Percentiles rank a stretch among this genome's conserved stretches.
Conservation (phyloP, 805 yeast genomes). For the Nakazawaea ishiwadae region DNA sequence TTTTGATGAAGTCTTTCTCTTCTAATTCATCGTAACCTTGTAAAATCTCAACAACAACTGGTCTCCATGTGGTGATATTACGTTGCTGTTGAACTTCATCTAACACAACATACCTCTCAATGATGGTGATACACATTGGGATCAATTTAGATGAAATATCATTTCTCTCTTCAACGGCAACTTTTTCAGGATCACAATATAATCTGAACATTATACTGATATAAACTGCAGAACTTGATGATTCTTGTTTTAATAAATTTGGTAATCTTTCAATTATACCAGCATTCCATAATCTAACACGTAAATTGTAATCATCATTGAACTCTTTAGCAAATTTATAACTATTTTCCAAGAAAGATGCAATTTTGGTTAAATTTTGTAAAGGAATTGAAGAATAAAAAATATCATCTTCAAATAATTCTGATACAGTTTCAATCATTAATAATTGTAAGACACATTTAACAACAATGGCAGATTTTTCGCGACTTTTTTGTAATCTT, state of each 20-base stretch:
- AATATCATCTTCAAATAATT: slow-evolving; percentile 63
- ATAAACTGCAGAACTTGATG: slow-evolving; percentile 83
- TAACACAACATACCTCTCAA: slow-evolving; percentile 63
- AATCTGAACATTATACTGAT: slow-evolving; percentile 75
- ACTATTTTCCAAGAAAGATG: slow-evolving; percentile 58
- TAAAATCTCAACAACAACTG: slow-evolving; percentile 83
- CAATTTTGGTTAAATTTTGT: slow-evolving; percentile 52
- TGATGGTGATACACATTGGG: slow-evolving; percentile 67
- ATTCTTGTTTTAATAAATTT: slow-evolving; percentile 86
- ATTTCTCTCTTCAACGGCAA: slow-evolving; percentile 40
- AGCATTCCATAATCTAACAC: slow-evolving; percentile 87
- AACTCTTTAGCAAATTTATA: slow-evolving; percentile 82
- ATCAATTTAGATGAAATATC: slow-evolving; percentile 50
- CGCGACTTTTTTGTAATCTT: slow-evolving; percentile 40
- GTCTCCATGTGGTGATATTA: slow-evolving; percentile 82
- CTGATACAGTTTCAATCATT: slow-evolving; percentile 82
- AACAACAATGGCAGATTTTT: slow-evolving; percentile 75
- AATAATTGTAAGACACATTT: slow-evolving; percentile 88
- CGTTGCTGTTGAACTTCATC: slow-evolving; percentile 78
- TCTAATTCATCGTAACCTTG: slow-evolving; percentile 79
- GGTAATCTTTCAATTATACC: slow-evolving; percentile 93
- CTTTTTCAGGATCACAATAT: slow-evolving; percentile 60
- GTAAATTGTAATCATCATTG: slow-evolving; percentile 81
- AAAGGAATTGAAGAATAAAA: slow-evolving; percentile 72
- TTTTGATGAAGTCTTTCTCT: slow-evolving; percentile 58